Evolutionary conservation across 192 early-diverging fungal species (phyloP), one percentile per base, ranked within the genome.

Genomic region (Podila minutissima): DNA sequence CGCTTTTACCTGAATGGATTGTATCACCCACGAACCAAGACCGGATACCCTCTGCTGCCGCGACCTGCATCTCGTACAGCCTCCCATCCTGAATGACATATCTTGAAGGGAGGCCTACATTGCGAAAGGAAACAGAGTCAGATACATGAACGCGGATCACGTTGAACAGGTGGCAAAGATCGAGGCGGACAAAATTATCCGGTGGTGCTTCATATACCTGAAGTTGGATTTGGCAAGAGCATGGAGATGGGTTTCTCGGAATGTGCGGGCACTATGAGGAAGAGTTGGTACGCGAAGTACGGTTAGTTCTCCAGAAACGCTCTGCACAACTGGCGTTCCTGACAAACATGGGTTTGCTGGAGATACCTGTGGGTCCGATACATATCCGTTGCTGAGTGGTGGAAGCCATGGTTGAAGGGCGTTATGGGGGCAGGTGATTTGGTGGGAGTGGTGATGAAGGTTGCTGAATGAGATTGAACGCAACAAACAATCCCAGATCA

Each of bases 1-100:
- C 4, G 28, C n/a, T 13, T 4, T 53, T 67, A 85, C 86, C 83
- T 71, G 75, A 76, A 48, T 87, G 83, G 37, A 87, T 73, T 10
- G 76, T 83, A 12, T 84, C 69, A 5, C 64, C 72, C 24, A 87
- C 64, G 57, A 87, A 87, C 86, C 86, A 87, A 28, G 83, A 85
- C 64, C 82, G 76, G 24, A 85, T 49, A 22, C 69, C 69, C 15
- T 74, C 76, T 31, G 73, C 62, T 9, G 84, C 82, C 3, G 83
- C 33, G 32, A 78, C 61, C 46, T 83, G 82, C 66, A 82, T 72
- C 71, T 87, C 86, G 28, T 64, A 81, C 10, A 87, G 37, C 37
- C 35, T 33, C 22, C 74, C 82, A 59, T 85, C 74, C 66, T 87
- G 83, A 41, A 87, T 65, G 20, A 85, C 46, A 59, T 78, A 87